A percentile compares a stretch with the other conserved stretches of the same genome.
These are phyloP conservation scores for Rubus parviflorus DNA, from an alignment of 306 rosid species.

Conservation along the genomic window DNA sequence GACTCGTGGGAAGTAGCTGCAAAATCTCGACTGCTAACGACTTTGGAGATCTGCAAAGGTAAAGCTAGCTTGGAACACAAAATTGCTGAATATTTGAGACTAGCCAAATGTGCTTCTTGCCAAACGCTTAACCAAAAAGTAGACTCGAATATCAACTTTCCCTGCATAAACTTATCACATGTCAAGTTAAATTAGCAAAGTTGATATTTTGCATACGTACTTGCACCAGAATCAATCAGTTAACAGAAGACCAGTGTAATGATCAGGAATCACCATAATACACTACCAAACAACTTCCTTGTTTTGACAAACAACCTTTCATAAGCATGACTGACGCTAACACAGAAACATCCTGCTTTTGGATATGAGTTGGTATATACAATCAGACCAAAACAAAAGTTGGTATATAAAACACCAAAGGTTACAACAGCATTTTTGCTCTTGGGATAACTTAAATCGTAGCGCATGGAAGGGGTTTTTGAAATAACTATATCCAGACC, in stretches of 20 bases:
- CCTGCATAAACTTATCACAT: slow-evolving; percentile 5
- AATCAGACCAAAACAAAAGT: too few relatives aligned
- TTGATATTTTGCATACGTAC: neutral
- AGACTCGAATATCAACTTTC: slow-evolving; percentile 1
- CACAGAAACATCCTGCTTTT: too few relatives aligned
- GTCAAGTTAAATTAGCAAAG: neutral
- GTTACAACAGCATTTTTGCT: neutral
- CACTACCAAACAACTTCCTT: neutral
- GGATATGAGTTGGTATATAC: too few relatives aligned
- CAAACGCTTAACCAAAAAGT: slow-evolving; percentile 8
- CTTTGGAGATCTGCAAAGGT: neutral
- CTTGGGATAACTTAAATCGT: neutral
- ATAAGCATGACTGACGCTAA: neutral
- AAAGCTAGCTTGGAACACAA: neutral
- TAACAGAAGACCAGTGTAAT: neutral
- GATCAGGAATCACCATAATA: neutral
- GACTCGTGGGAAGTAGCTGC: slow-evolving; percentile 12
- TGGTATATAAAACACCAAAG: neutral
- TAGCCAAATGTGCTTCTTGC: neutral
- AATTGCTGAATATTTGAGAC: neutral
- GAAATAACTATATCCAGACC: neutral
- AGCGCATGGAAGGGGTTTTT: neutral
- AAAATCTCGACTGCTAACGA: neutral
- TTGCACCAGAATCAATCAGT: neutral
- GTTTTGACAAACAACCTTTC: neutral